These are phyloP conservation scores for Backusella psychrophila DNA, from an alignment of 192 early-diverging fungal genomes.

Conservation along the genomic window DNA sequence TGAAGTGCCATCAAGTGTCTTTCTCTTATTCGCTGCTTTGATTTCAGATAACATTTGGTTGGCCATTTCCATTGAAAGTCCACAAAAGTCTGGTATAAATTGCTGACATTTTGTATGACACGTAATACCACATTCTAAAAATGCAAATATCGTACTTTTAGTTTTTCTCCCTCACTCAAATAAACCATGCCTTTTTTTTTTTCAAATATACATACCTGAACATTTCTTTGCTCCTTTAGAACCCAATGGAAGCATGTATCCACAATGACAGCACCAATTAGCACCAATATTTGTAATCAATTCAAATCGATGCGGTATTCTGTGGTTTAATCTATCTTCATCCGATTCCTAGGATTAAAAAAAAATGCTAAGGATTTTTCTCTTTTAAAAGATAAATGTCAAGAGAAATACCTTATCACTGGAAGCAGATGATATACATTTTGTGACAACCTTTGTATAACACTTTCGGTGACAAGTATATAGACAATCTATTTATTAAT, in stretches of 20 bases:
- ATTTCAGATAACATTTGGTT: constrained; percentile 86
- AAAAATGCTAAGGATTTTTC: background rate
- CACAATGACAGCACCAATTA: constrained; percentile 98
- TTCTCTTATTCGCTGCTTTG: constrained; percentile 52
- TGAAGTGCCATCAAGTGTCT: constrained; percentile 34
- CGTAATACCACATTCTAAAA: constrained; percentile 73
- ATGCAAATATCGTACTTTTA: background rate
- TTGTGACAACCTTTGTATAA: constrained; percentile 76
- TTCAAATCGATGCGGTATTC: constrained; percentile 97
- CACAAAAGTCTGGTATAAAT: constrained; percentile 91
- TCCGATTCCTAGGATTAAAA: constrained; percentile 49
- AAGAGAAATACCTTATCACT: constrained; percentile 44
- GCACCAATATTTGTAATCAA: constrained; percentile 77
- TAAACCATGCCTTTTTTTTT: background rate
- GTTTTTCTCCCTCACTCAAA: background rate
- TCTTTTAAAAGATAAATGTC: background rate
- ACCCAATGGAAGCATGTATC: constrained; percentile 90
- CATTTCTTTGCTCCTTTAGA: constrained; percentile 57
- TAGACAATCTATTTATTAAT: constrained; percentile 68
- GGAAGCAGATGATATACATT: constrained; percentile 80
- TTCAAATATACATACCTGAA: constrained; percentile 31
- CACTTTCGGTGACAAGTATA: constrained; percentile 94
- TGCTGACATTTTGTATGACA: constrained; percentile 85
- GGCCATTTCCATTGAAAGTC: constrained; percentile 83
- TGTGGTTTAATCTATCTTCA: constrained; percentile 77